Base-by-base conservation (phyloP, 2,329 filamentous ascomycete species). In the Colletotrichum sidae region DNA sequence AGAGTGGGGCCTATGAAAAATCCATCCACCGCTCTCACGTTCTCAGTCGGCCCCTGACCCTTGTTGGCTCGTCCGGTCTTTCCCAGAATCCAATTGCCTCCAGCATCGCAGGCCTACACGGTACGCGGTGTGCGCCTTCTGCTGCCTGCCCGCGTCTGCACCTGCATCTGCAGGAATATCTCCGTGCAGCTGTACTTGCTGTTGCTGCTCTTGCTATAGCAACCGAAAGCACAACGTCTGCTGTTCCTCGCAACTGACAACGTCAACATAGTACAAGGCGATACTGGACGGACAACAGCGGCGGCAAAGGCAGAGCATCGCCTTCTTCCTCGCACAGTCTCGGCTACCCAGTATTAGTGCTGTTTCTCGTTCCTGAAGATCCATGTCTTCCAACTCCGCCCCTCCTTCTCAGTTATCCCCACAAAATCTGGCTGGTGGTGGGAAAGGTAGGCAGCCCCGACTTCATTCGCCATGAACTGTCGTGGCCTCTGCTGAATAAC, bases 321-420 rank as follows among this genome's bases (percentile, higher is more conserved):
- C 38, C n/a, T 11, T 11, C n/a, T 15, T 15, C 13, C n/a, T 50
- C 62, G 50, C 51, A 61, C 62, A 52, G 57, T 65, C 46, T 49
- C 15, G 45, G 38, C 41, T 35, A 15, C 15, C 37, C 25, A 25
- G 25, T 25, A 25, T 34, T 42, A 38, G n/a, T 46, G 42, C 13
- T 45, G 58, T 62, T 59, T 50, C 47, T 52, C 42, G 58, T 63
- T 46, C 53, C 52, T 65, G 63, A 53, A 46, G 46, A 65, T 56
- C 58, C 52, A 52, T 63, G 52, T 55, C 62, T 64, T 47, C n/a
- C 42, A 11, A 25, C 25, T 35, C 56, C 56, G 39, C 57, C 46
- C 55, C 33, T 50, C 45, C 45, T 37, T 42, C 46, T 56, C 54
- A 56, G 45, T 17, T 17, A 34, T 41, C 39, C 38, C 44, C 38